Evolutionary conservation across 2,329 filamentous ascomycete species (phyloP).

Genomic region (Pseudopyrenochaeta lycopersici): DNA sequence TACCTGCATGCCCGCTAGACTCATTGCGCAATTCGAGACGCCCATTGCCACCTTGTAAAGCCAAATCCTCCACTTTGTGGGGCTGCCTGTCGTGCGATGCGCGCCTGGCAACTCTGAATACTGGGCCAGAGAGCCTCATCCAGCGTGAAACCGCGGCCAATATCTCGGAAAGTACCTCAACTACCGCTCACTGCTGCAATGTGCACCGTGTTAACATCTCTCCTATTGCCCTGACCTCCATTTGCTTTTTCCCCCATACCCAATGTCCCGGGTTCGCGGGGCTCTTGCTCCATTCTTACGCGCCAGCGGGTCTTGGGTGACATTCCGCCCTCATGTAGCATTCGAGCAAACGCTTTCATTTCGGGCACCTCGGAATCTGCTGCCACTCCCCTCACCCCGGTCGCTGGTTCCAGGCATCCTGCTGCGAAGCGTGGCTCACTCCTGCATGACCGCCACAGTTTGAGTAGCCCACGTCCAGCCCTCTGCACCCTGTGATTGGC

Average conservation of each 20-base stretch:
- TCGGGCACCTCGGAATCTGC: conserved; percentile 7
- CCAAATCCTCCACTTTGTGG: too few relatives aligned
- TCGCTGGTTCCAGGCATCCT: conserved; percentile 9
- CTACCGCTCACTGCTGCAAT: conserved; percentile 3
- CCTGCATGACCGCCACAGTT: conserved; percentile 29
- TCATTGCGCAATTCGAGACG: conserved; percentile 10
- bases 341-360: conserved; percentile 15
- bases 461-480: conserved; percentile 12
- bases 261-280: conserved; percentile 22
- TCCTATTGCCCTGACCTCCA: conserved; percentile 5
- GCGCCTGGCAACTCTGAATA: conserved; percentile 6
- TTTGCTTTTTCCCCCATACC: conserved; percentile 9
- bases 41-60: conserved; percentile 5
- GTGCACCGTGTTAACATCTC: not conserved
- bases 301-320: conserved; percentile 20
- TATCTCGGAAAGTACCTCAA: not conserved
- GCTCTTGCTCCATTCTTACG: conserved; percentile 15
- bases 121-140: not conserved
- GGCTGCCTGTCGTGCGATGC: too few relatives aligned
- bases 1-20: not conserved
- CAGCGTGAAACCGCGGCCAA: conserved; percentile 4
- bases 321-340: conserved; percentile 22
- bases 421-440: conserved; percentile 25
- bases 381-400: conserved; percentile 3
- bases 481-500: conserved; percentile 21